Evolutionary conservation across 2,329 filamentous ascomycete species (phyloP).

Genomic region (Aspergillus awamori): DNA sequence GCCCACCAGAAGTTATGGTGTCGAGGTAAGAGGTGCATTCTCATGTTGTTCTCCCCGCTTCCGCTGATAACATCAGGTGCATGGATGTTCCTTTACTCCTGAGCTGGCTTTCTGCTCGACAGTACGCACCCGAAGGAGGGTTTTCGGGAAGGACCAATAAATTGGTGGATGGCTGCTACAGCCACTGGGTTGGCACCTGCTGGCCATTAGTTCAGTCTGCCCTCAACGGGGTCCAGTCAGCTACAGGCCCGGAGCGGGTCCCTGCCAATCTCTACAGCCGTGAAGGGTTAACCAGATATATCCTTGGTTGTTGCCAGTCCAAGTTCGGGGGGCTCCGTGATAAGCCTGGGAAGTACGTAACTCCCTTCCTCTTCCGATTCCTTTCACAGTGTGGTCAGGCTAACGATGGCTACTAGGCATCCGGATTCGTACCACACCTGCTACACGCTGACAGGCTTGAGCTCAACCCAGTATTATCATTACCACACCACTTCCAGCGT

Average conservation of each 20-base stretch:
- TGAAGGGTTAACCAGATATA: conserved; percentile 84
- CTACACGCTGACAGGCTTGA: conserved; percentile 86
- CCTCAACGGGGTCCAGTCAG: conserved; percentile 57
- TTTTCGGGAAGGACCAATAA: conserved; percentile 96
- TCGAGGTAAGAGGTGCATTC: conserved; percentile 59
- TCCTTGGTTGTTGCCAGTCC: conserved; percentile 81
- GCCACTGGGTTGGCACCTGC: conserved; percentile 94
- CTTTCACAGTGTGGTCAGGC: background rate
- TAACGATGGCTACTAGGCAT: conserved; percentile 52
- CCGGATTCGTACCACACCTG: conserved; percentile 92
- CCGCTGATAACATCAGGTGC: conserved; percentile 55
- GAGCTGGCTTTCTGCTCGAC: conserved; percentile 85
- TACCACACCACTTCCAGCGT: conserved; percentile 45
- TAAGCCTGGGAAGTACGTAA: conserved; percentile 82
- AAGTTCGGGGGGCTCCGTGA: conserved; percentile 83
- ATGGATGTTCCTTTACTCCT: conserved; percentile 77
- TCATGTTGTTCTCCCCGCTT: conserved; percentile 1
- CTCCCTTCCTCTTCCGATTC: background rate
- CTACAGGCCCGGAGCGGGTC: conserved; percentile 24
- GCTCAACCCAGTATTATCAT: conserved; percentile 72
- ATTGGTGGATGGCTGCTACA: conserved; percentile 96
- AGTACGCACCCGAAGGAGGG: conserved; percentile 88
- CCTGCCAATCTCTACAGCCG: conserved; percentile 67
- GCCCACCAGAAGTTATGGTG: conserved; percentile 74
- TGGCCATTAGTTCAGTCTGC: conserved; percentile 89